phyloP scores from a whole-genome alignment of 2,329 filamentous ascomycete species.

The Phyllosticta capitalensis region DNA sequence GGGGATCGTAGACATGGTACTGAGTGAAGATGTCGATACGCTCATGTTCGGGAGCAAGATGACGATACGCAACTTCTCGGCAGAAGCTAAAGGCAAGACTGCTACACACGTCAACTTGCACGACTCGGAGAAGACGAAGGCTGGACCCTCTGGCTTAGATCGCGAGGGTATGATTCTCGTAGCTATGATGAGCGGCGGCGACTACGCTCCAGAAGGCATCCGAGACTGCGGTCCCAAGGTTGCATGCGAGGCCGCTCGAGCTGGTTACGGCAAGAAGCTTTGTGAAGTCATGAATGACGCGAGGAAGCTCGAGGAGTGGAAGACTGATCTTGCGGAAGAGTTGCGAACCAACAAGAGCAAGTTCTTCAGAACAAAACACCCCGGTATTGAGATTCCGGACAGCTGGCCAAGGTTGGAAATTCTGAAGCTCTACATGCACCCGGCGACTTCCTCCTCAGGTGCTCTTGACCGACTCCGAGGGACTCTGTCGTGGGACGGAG shows the following conservation, averaged over 20 bases:
- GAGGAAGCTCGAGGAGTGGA: slow-evolving; percentile 51
- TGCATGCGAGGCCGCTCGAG: slow-evolving; percentile 80
- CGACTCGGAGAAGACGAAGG: slow-evolving; percentile 49
- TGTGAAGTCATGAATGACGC: slow-evolving; percentile 47
- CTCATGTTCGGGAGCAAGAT: slow-evolving; percentile 88
- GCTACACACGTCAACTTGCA: slow-evolving; percentile 86
- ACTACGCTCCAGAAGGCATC: slow-evolving; percentile 84
- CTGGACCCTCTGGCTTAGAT: slow-evolving; percentile 55
- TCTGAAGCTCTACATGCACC: slow-evolving; percentile 78
- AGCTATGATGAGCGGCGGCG: slow-evolving; percentile 88
- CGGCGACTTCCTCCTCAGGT: slow-evolving; percentile 60
- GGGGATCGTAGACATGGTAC: slow-evolving; percentile 72
- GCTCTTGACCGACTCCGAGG: slow-evolving; percentile 46
- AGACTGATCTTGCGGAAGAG: slow-evolving; percentile 61
- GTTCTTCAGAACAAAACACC: slow-evolving; percentile 69
- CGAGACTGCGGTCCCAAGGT: slow-evolving; percentile 79
- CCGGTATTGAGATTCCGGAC: slow-evolving; percentile 63
- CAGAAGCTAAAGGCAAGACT: slow-evolving; percentile 56
- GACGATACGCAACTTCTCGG: slow-evolving; percentile 74
- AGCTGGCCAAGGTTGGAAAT: slow-evolving; percentile 73
- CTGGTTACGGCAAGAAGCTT: slow-evolving; percentile 72
- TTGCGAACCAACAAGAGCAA: slow-evolving; percentile 74
- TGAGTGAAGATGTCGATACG: slow-evolving; percentile 94
- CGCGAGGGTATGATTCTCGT: slow-evolving; percentile 87
- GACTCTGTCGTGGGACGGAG: slow-evolving; percentile 50